phyloP scores from a whole-genome alignment of 495 filamentous ascomycete genomes.

The Rhizodiscina lignyota region DNA sequence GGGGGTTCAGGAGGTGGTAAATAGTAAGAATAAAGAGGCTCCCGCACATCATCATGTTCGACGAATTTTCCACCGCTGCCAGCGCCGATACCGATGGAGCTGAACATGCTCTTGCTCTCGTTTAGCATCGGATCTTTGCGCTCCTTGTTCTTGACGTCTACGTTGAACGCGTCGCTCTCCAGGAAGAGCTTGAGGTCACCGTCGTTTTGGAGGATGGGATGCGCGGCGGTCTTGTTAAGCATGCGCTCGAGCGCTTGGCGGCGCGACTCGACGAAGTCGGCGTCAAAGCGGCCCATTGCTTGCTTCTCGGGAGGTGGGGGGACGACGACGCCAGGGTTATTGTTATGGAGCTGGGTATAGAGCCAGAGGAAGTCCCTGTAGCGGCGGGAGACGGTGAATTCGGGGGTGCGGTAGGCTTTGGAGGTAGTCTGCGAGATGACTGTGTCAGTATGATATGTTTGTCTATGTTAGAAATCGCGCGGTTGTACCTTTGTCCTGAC shows the following conservation, averaged over 20 bases:
- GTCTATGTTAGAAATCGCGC: too few species aligned
- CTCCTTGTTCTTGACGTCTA: conserved; percentile 97
- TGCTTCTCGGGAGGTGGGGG: conserved; percentile 97
- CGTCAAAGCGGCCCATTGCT: conserved; percentile 88
- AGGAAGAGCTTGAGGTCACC: conserved; percentile 88
- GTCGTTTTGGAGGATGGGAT: conserved; percentile 86
- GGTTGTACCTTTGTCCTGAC: conserved; percentile 78
- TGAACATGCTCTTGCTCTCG: conserved; percentile 86
- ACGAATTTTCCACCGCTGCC: conserved; percentile 74
- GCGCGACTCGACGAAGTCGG: conserved; percentile 86
- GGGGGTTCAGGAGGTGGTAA: neutral
- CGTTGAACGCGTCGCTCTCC: conserved; percentile 86
- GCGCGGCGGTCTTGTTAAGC: conserved; percentile 85
- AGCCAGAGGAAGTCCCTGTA: conserved; percentile 98
- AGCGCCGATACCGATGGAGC: conserved; percentile 61
- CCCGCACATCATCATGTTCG: conserved; percentile 95
- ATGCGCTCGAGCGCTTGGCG: conserved; percentile 85
- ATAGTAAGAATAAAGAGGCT: conserved; percentile 38
- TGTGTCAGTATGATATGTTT: conserved; percentile 2
- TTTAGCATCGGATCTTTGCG: conserved; percentile 69
- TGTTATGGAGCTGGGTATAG: conserved; percentile 81
- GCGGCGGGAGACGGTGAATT: conserved; percentile 81
- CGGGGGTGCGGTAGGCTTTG: conserved; percentile 78
- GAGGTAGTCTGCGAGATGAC: conserved; percentile 55
- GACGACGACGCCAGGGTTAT: conserved; percentile 88